These are phyloP conservation scores for Penicillium paxilli DNA, from an alignment of 495 filamentous ascomycete species.

Conservation along the genomic window DNA sequence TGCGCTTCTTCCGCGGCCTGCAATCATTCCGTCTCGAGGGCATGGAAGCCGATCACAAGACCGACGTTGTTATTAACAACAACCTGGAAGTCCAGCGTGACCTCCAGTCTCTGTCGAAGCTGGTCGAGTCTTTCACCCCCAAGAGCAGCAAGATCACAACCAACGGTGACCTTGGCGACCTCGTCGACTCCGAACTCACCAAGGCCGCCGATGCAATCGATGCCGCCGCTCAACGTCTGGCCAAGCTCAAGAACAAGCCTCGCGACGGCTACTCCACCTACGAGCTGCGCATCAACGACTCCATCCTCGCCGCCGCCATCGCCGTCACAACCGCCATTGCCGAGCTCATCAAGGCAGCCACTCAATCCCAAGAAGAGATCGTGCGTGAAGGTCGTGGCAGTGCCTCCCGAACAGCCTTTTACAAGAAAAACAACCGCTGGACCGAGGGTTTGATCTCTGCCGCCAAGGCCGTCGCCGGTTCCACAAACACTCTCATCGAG, in stretches of 20 bases:
- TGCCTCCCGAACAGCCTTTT: conserved; percentile 90
- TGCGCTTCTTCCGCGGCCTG: conserved; percentile 93
- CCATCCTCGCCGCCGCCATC: conserved; percentile 89
- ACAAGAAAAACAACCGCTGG: conserved; percentile 99
- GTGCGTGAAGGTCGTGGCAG: conserved; percentile 91
- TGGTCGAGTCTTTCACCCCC: conserved; percentile 86
- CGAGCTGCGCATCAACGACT: conserved; percentile 91
- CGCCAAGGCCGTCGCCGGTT: conserved; percentile 89
- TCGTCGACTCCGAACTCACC: conserved; percentile 87
- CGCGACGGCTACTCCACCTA: conserved; percentile 95
- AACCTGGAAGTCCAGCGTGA: conserved; percentile 93
- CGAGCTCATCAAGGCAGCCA: conserved; percentile 94
- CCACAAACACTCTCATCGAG: conserved; percentile 94
- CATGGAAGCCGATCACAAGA: conserved; percentile 84
- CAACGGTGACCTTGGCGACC: conserved; percentile 85
- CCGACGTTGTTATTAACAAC: conserved; percentile 92
- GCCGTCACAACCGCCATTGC: conserved; percentile 97
- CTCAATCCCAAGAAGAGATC: conserved; percentile 92
- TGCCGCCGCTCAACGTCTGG: conserved; percentile 82
- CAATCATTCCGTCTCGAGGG: conserved; percentile 92
- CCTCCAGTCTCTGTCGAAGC: conserved; percentile 86
- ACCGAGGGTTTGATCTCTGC: conserved; percentile 96
- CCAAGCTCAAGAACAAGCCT: conserved; percentile 90
- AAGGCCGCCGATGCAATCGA: conserved; percentile 97
- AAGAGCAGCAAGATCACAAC: conserved; percentile 76